Percentiles rank a stretch among this genome's conserved stretches.
Evolutionary conservation across 2,329 filamentous ascomycete genomes (phyloP).

Genomic region (Aspergillus sp.): DNA sequence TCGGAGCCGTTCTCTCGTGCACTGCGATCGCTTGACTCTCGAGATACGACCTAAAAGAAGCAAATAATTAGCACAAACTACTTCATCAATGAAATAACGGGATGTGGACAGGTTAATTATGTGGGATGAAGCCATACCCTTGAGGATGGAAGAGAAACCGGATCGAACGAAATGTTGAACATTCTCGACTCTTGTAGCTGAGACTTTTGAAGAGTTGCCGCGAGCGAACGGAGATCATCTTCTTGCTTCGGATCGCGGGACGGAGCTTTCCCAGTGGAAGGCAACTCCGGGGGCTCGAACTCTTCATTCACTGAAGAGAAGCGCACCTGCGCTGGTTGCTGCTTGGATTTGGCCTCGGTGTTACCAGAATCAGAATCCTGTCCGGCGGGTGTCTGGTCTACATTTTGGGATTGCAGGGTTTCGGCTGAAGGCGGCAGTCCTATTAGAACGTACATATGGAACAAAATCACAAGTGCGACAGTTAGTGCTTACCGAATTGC

Average conservation of each 20-base stretch:
- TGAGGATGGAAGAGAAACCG: slow-evolving; percentile 73
- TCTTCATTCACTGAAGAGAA: slow-evolving; percentile 72
- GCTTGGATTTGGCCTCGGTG: slow-evolving; percentile 29
- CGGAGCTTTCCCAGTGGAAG: slow-evolving; percentile 22
- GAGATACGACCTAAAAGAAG: slow-evolving; percentile 41
- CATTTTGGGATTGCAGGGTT: slow-evolving; percentile 19
- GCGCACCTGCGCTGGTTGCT: slow-evolving; percentile 54
- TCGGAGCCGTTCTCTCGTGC: slow-evolving; percentile 56
- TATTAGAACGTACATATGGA: slow-evolving; percentile 10
- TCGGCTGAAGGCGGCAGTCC: slow-evolving; percentile 12
- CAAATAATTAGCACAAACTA: background rate
- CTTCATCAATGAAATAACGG: background rate
- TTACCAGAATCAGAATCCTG: slow-evolving; percentile 24
- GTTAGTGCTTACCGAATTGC: slow-evolving; percentile 32
- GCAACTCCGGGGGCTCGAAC: slow-evolving; percentile 54
- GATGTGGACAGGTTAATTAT: background rate
- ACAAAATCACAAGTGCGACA: slow-evolving; percentile 2
- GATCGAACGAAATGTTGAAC: slow-evolving; percentile 85
- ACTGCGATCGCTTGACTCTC: slow-evolving; percentile 63
- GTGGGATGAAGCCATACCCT: slow-evolving; percentile 37
- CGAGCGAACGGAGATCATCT: slow-evolving; percentile 70
- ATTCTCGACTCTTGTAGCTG: slow-evolving; percentile 79
- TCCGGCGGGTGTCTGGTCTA: slow-evolving; percentile 23
- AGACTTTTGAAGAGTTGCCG: slow-evolving; percentile 69
- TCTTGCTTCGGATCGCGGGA: slow-evolving; percentile 37